Evolutionary conservation across 1,284 basidiomycete species (phyloP).

Genomic region (Cutaneotrichosporon dermatis): DNA sequence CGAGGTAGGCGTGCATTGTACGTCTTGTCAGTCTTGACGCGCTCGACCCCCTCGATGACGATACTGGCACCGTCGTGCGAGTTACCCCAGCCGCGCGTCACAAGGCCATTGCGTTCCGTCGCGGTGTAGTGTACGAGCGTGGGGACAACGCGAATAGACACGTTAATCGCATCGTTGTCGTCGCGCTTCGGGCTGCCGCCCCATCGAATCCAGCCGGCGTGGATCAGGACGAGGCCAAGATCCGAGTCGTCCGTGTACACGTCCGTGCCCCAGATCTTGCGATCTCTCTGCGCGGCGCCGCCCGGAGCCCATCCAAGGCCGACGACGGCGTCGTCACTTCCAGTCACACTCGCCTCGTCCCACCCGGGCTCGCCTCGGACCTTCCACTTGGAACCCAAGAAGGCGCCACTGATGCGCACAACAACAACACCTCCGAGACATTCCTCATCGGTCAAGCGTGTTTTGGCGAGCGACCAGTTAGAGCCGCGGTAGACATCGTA

Average conservation of each 20-base stretch:
- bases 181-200: constrained; percentile 8
- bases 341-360: constrained; percentile 29
- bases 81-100: constrained; percentile 55
- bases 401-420: constrained; percentile 35
- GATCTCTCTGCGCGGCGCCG: constrained; percentile 22
- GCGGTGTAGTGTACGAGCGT: constrained; percentile 53
- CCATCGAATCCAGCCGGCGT: constrained; percentile 55
- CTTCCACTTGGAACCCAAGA: constrained; percentile 38
- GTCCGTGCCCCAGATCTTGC: constrained; percentile 56
- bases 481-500: constrained; percentile 29
- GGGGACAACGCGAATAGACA: constrained; percentile 54
- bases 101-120: constrained; percentile 52
- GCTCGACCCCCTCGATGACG: constrained; percentile 52
- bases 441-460: constrained; percentile 9
- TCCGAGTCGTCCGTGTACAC: constrained; percentile 61
- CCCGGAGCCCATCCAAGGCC: constrained; percentile 14
- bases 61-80: constrained; percentile 56
- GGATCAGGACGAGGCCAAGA: constrained; percentile 53
- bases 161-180: constrained; percentile 45
- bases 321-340: constrained; percentile 5
- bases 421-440: constrained; percentile 31
- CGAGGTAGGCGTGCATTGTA: constrained; percentile 9
- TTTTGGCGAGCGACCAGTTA: constrained; percentile 31
- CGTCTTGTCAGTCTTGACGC: constrained; percentile 40
- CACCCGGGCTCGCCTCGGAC: constrained; percentile 44